phyloP scores from a whole-genome alignment of 441 rosid genomes.

The Erodium moschatum region DNA sequence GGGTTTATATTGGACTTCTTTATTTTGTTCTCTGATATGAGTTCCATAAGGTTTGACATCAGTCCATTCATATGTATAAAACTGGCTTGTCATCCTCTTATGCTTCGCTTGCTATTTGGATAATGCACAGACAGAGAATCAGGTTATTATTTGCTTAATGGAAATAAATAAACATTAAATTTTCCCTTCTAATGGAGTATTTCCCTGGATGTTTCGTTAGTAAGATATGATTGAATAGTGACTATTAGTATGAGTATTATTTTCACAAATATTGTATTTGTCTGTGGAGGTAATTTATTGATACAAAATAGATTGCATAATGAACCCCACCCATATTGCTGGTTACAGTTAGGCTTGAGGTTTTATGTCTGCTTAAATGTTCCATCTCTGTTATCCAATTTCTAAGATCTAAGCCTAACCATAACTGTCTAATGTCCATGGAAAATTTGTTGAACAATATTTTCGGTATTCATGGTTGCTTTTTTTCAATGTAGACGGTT shows the following conservation, averaged over 20 bases:
- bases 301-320: background rate
- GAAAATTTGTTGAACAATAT: slow-evolving; percentile 11
- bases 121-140: background rate
- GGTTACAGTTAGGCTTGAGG: slow-evolving; percentile 1
- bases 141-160: background rate
- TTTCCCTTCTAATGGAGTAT: background rate
- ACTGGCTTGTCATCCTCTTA: background rate
- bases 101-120: background rate
- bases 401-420: background rate
- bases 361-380: slow-evolving; percentile 2
- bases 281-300: slow-evolving; percentile 1
- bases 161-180: background rate
- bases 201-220: background rate
- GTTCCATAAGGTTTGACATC: background rate
- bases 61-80: background rate
- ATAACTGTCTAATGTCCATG: background rate
- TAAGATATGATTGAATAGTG: background rate
- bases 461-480: slow-evolving; percentile 26
- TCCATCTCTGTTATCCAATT: background rate
- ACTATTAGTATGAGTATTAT: background rate
- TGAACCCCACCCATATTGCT: background rate
- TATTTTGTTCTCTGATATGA: slow-evolving; percentile 8
- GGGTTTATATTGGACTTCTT: background rate
- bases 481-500: slow-evolving; percentile 53
- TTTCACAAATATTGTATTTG: background rate